These are phyloP conservation scores for Desmodesmus armatus DNA, from an alignment of 139 green algal species.

Conservation along the genomic window DNA sequence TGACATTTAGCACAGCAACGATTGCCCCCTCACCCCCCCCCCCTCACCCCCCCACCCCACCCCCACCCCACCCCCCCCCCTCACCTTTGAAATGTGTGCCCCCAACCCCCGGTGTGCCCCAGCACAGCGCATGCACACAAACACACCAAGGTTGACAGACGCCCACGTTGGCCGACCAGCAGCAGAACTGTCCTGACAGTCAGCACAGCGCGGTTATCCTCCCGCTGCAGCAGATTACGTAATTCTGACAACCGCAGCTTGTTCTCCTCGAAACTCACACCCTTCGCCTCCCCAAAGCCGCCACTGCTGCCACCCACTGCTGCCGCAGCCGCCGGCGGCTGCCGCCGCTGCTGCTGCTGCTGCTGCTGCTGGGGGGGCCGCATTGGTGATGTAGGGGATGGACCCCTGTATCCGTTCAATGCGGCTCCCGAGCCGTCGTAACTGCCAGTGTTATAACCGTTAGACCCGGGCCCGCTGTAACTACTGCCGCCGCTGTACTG, in stretches of 20 bases:
- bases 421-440: neutral
- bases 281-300: slow-evolving; percentile 81
- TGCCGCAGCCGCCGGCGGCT: slow-evolving; percentile 9
- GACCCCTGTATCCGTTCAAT: neutral
- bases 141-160: slow-evolving; percentile 79
- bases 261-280: slow-evolving; percentile 83
- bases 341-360: slow-evolving; percentile 8
- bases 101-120: slow-evolving; percentile 78
- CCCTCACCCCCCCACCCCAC: no score
- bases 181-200: slow-evolving; percentile 61
- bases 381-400: no score
- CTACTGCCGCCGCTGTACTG: slow-evolving; percentile 13
- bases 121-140: slow-evolving; percentile 82
- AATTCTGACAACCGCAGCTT: slow-evolving; percentile 69
- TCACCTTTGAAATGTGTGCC: slow-evolving; percentile 78
- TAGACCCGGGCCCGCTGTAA: neutral
- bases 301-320: neutral
- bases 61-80: no score
- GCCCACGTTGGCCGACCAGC: slow-evolving; percentile 74
- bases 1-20: neutral
- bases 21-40: no score
- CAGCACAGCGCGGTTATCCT: slow-evolving; percentile 65
- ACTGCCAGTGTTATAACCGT: neutral
- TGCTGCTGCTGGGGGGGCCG: neutral
- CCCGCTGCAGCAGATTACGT: slow-evolving; percentile 57